phyloP scores from a whole-genome alignment of 225 moss, liverwort and hornwort genomes.

The Sphagnum tenellum region DNA sequence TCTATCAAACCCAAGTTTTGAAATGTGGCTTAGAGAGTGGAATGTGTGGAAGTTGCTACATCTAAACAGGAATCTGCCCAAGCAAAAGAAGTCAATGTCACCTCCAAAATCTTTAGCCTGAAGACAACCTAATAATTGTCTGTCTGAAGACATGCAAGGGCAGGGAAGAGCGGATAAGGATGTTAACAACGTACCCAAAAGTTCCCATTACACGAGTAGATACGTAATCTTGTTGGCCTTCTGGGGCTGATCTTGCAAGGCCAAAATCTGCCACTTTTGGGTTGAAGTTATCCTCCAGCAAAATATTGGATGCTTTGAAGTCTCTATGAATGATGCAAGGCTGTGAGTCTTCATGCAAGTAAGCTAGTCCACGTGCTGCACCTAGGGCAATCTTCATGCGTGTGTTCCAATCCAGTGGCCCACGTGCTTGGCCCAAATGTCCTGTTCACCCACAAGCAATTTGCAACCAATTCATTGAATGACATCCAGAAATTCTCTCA shows the following conservation, averaged over 20 bases:
- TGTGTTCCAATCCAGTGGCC: slow-evolving; percentile 83
- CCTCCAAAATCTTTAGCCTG: too few species aligned
- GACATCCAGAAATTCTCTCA: neutral
- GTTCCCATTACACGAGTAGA: slow-evolving; percentile 97
- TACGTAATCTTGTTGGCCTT: slow-evolving; percentile 86
- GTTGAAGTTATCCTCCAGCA: slow-evolving; percentile 82
- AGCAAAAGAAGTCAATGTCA: too few species aligned
- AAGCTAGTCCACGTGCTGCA: slow-evolving; percentile 87
- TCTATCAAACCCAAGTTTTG: too few species aligned
- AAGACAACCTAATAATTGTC: too few species aligned
- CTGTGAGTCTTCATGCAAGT: slow-evolving; percentile 93
- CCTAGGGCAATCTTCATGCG: slow-evolving; percentile 93
- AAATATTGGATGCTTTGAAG: slow-evolving; percentile 87
- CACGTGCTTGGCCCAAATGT: slow-evolving; percentile 60
- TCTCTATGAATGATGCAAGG: slow-evolving; percentile 94
- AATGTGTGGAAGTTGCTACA: too few species aligned
- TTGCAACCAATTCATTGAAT: neutral
- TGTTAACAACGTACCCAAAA: slow-evolving; percentile 57
- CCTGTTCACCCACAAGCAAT: slow-evolving; percentile 38
- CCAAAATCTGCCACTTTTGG: slow-evolving; percentile 97
- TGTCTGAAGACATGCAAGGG: too few species aligned
- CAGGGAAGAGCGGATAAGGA: neutral
- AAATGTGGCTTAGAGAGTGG: too few species aligned
- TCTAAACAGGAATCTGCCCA: too few species aligned
- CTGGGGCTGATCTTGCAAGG: slow-evolving; percentile 87